Evolutionary conservation across 2,329 filamentous ascomycete species (phyloP).

Genomic region (Cercospora zeae-maydis): DNA sequence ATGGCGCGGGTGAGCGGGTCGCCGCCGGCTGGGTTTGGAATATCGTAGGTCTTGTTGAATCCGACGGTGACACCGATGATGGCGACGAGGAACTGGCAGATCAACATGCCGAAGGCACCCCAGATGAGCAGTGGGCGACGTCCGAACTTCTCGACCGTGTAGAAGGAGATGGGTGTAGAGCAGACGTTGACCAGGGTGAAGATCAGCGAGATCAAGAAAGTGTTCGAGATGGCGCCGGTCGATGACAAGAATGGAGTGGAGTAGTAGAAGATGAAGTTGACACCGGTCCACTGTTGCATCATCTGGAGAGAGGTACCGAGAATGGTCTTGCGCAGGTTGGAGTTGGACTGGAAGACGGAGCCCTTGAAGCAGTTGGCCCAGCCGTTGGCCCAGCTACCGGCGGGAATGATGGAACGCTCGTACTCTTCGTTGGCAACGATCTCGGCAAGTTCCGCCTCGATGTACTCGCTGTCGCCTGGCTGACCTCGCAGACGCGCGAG

Average conservation of each 20-base stretch:
- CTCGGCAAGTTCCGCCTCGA: conserved; percentile 76
- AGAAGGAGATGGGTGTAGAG: conserved; percentile 86
- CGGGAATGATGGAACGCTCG: conserved; percentile 66
- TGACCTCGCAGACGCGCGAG: conserved; percentile 72
- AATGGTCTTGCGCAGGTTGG: conserved; percentile 48
- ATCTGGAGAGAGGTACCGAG: conserved; percentile 49
- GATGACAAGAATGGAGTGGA: conserved; percentile 80
- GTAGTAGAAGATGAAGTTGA: conserved; percentile 82
- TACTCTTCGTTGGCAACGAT: conserved; percentile 88
- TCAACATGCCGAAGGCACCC: conserved; percentile 76
- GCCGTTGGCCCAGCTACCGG: conserved; percentile 60
- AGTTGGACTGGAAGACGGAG: conserved; percentile 49
- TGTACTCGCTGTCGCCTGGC: conserved; percentile 66
- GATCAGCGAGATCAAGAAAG: conserved; percentile 79
- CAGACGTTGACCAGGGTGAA: conserved; percentile 84
- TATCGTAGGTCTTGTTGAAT: conserved; percentile 32
- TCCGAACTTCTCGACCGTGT: conserved; percentile 74
- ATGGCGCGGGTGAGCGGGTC: conserved; percentile 46
- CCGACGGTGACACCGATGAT: conserved; percentile 54
- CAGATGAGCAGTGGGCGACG: conserved; percentile 75
- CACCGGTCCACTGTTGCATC: conserved; percentile 66
- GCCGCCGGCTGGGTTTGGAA: conserved; percentile 30
- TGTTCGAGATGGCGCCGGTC: conserved; percentile 69
- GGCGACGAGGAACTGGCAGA: conserved; percentile 83
- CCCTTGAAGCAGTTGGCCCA: conserved; percentile 66